Evolutionary conservation across 2,329 filamentous ascomycete genomes (phyloP).

Genomic region (Neofusicoccum parvum): DNA sequence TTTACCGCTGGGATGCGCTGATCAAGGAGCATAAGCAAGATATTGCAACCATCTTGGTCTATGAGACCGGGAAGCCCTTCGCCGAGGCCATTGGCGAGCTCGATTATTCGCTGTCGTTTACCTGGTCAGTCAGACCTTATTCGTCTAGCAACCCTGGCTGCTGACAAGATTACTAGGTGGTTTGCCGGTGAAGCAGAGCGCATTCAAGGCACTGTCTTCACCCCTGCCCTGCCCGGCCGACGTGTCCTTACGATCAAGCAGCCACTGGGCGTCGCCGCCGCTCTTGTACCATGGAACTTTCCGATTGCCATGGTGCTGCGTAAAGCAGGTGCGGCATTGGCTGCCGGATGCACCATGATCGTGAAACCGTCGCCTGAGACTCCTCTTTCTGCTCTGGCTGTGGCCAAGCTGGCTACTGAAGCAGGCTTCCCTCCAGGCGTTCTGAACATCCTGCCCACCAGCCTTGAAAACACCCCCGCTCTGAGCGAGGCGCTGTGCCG

Average conservation of each 20-base stretch:
- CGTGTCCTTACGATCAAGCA: constrained; percentile 74
- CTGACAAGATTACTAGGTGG: constrained; percentile 36
- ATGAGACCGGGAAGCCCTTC: constrained; percentile 59
- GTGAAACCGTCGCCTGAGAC: constrained; percentile 32
- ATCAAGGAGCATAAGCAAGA: constrained; percentile 65
- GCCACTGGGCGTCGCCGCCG: constrained; percentile 68
- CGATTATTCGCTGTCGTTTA: constrained; percentile 57
- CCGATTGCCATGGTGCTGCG: constrained; percentile 68
- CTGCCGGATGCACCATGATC: constrained; percentile 74
- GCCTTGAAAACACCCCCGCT: constrained; percentile 56
- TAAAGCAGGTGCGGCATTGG: constrained; percentile 68
- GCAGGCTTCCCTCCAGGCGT: constrained; percentile 57
- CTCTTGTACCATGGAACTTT: constrained; percentile 74
- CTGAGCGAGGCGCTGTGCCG: constrained; percentile 58
- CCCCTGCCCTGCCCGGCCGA: constrained; percentile 62
- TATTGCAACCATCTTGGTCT: constrained; percentile 63
- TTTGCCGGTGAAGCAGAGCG: constrained; percentile 63
- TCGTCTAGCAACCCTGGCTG: too few relatives aligned
- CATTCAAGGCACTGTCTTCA: constrained; percentile 62
- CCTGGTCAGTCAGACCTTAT: constrained; percentile 38
- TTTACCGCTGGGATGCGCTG: constrained; percentile 66
- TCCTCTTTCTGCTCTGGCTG: constrained; percentile 21
- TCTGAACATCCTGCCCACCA: constrained; percentile 63
- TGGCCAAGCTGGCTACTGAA: constrained; percentile 28
- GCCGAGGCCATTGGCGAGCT: constrained; percentile 56